A percentile compares a stretch with the other conserved stretches of the same genome.
Conservation (phyloP, 1,284 basidiomycete species). For the Heterobasidion irregulare region DNA sequence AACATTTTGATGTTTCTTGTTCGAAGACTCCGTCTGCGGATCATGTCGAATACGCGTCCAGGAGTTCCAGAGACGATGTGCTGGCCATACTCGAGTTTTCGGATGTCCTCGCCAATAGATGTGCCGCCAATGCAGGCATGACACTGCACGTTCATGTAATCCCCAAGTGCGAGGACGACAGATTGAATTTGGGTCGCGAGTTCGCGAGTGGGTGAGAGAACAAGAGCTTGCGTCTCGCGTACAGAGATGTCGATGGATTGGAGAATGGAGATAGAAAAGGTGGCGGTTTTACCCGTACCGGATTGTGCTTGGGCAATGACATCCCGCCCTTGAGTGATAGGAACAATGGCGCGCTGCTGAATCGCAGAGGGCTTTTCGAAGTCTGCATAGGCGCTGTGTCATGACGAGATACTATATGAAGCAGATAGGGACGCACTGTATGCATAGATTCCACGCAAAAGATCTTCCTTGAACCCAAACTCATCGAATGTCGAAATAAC, state of each 20-base stretch:
- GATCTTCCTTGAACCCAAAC: conserved; percentile 91
- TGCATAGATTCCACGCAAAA: conserved; percentile 95
- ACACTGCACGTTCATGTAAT: conserved; percentile 99
- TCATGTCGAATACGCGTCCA: conserved; percentile 99
- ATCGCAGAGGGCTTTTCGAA: conserved; percentile 99
- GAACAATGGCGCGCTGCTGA: conserved; percentile 95
- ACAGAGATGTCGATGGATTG: conserved; percentile 95
- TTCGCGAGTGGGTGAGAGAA: conserved; percentile 93
- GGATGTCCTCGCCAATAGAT: conserved; percentile 95
- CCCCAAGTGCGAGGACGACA: conserved; percentile 95
- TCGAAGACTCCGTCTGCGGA: conserved; percentile 86
- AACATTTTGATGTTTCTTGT: conserved; percentile 99
- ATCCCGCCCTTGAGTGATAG: conserved; percentile 92
- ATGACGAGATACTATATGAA: neutral
- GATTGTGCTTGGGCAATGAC: conserved; percentile 99
- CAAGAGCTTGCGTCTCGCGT: conserved; percentile 93
- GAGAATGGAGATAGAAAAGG: conserved; percentile 91
- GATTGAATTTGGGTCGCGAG: conserved; percentile 97
- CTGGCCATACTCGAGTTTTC: conserved; percentile 96
- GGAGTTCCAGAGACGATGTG: conserved; percentile 98
- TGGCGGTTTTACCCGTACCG: conserved; percentile 99
- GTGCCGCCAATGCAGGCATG: conserved; percentile 99
- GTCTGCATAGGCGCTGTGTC: conserved; percentile 40
- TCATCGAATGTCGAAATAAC: conserved; percentile 87
- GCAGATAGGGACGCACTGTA: conserved; percentile 72